Base-by-base conservation (phyloP, 2,329 filamentous ascomycete species). In the Ascochyta fabae region DNA sequence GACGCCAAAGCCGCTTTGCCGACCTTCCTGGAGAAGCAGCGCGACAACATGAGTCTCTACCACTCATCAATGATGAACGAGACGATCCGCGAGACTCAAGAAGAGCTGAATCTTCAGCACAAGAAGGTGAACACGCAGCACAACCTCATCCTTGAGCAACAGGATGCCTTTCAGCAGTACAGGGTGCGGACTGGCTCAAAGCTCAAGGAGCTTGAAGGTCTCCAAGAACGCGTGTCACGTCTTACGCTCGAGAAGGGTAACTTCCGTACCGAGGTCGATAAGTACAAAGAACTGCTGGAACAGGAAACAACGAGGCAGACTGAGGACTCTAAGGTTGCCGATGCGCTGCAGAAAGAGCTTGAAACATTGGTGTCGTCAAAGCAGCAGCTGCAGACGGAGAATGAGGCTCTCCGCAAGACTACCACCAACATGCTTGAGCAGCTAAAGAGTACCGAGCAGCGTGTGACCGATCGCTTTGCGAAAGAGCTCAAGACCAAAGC, bases 51-150 rank as follows among this genome's bases (percentile, higher is more conserved):
- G 55, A 62, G 58, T 24, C 53, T 73, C 4, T 62, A 67, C 31
- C 65, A 69, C 44, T 55, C 48, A 7, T 61, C 68, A 1, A 52
- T 63, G 44, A 44, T 71, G 46, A 68, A 68, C n/a, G 61, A 69
- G 31, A 62, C 58, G 4, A 61, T 69, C 15, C 57, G 45, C 8
- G 61, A 67, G 2, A 58, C 62, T 13, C 66, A 69, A 29, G 55
- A 65, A 4, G 66, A 72, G 58, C 48, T 73, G 3, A 62, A 65
- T 3, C 50, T 62, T 6, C 66, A 71, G 46, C 56, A 70, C 45
- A 70, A 70, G 48, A 71, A 70, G 54, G 57, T 68, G 49, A 65
- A 67, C 13, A 48, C 68, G 13, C 68, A 71, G 54, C 63, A 70
- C 38, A 55, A 45, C 10, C 58, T 71, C 4, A 68, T 71, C n/a